Evolutionary conservation across 345 rosid species (phyloP).

Genomic region (Nephelium lappaceum): DNA sequence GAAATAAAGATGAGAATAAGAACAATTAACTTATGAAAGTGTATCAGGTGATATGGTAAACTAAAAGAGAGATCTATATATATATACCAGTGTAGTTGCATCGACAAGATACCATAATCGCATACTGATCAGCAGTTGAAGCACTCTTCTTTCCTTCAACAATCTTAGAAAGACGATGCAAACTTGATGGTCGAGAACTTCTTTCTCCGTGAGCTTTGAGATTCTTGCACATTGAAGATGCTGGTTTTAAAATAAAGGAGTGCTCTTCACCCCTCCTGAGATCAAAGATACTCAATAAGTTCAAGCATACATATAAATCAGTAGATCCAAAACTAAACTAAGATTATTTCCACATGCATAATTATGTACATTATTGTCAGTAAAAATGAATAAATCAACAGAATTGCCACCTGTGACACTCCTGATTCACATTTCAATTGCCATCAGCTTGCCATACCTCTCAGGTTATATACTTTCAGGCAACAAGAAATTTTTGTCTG

Average conservation of each 20-base stretch:
- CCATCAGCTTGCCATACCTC: background rate
- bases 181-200: constrained; percentile 44
- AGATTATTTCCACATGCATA: background rate
- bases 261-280: constrained; percentile 98
- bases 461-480: background rate
- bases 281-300: constrained; percentile 29
- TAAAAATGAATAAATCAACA: background rate
- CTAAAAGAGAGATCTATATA: constrained; percentile 28
- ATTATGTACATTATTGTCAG: background rate
- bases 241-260: constrained; percentile 90
- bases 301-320: background rate
- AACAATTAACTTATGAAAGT: constrained; percentile 21
- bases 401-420: background rate
- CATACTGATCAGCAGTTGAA: constrained; percentile 60
- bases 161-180: constrained; percentile 48
- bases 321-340: background rate
- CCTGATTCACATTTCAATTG: background rate
- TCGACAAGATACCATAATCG: constrained; percentile 87
- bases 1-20: constrained; percentile 9
- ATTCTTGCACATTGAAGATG: constrained; percentile 59
- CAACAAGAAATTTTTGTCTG: background rate
- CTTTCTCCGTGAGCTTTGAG: constrained; percentile 52
- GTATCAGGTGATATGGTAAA: constrained; percentile 11
- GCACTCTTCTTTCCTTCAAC: constrained; percentile 52
- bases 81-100: constrained; percentile 83